phyloP scores from a whole-genome alignment of 2,329 filamentous ascomycete genomes.

The Blastomyces silverae region DNA sequence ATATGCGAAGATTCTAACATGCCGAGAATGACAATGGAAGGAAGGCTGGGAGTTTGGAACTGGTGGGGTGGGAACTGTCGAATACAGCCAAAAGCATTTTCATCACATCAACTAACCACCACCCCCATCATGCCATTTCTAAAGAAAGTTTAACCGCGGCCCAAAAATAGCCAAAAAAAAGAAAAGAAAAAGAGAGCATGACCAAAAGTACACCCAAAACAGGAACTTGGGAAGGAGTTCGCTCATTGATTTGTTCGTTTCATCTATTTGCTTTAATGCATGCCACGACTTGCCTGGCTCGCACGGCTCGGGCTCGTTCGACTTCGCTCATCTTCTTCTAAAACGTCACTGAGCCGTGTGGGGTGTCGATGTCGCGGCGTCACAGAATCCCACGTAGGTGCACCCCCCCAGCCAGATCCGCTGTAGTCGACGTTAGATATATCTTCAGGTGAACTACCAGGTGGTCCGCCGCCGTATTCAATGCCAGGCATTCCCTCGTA shows the following conservation, averaged over 20 bases:
- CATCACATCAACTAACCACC: background rate
- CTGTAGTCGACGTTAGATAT: conserved; percentile 54
- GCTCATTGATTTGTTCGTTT: conserved; percentile 32
- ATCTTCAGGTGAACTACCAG: conserved; percentile 25
- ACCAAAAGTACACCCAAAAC: background rate
- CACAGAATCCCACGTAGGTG: conserved; percentile 66
- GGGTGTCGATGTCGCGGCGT: conserved; percentile 74
- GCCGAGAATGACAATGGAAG: background rate
- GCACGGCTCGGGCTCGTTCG: conserved; percentile 60
- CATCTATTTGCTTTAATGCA: conserved; percentile 28
- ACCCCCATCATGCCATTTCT: background rate
- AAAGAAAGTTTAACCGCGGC: background rate
- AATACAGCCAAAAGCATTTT: background rate
- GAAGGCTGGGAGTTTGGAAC: background rate
- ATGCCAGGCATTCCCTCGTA: conserved; percentile 36
- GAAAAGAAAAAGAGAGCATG: background rate
- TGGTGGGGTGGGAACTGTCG: background rate
- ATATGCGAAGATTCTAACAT: conserved; percentile 2
- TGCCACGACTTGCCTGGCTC: conserved; percentile 48
- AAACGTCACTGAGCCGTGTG: conserved; percentile 78
- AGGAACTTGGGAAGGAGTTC: background rate
- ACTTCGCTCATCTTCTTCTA: conserved; percentile 76
- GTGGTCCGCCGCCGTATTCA: conserved; percentile 26
- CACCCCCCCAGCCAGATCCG: conserved; percentile 59
- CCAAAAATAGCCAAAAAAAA: conserved; percentile 1